Evolutionary conservation across 352 stramenopile species (phyloP), one percentile per base, ranked within the genome.

Genomic region (Phytopythium ostracodes): DNA sequence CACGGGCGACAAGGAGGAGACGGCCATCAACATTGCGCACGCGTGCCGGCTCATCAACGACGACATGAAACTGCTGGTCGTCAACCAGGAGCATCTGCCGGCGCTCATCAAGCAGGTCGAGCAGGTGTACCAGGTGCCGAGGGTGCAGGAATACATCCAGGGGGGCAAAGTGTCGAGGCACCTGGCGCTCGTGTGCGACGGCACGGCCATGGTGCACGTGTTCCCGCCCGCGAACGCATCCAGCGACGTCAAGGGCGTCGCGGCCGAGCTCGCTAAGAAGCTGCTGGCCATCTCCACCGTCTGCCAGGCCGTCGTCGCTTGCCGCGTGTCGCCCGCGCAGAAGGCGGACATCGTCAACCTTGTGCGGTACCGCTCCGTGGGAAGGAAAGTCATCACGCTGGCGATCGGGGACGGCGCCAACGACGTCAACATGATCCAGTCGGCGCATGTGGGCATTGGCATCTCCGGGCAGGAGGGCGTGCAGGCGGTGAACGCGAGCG

Each of bases 351-450:
- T 95, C 40, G 87, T 95, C 14, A 83, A 84, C 33, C 72, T 94
- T 24, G 81, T 95, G 43, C 71, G 81, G 46, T 78, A 69, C 43
- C 67, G 76, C 20, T 84, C 76, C 15, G 33, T 59, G n/a, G 69
- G 73, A 10, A 68, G 68, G 5, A 80, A 80, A 51, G 72, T 78
- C 5, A 90, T 97, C 60, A 97, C 91, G 24, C 66, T 98, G 42
- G 89, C 91, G 12, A 98, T 98, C 43, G 94, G 94, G 4, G 94
- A 98, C 66, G 94, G 94, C 9, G 94, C 94, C 18, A 98, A 98
- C 72, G 94, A 98, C 66, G 94, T 98, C 12, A 91, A 82, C 60
- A 98, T 98, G 95, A 97, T 98, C 59, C 93, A 98, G 63, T 88
- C 91, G 3, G 92, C 89, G 20, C 90, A 98, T 50, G 80, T 98